Evolutionary conservation across 345 rosid species (phyloP).

Genomic region (rapeseed (Brassica napus)): DNA sequence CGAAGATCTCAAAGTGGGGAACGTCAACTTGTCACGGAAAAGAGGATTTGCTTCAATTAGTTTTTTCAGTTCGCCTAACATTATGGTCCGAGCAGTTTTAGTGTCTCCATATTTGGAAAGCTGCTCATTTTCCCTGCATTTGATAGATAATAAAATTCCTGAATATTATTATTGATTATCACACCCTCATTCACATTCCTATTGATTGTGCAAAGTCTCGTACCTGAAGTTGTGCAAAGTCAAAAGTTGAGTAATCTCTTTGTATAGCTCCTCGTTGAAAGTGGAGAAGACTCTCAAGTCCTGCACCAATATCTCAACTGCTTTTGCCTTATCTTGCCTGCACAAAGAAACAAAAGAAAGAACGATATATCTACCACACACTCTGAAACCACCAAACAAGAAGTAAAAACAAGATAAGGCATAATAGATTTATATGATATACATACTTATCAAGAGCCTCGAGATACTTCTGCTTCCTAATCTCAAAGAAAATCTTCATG

Average conservation of each 20-base stretch:
- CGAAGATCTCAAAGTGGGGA: slow-evolving; percentile 68
- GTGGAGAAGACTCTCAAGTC: slow-evolving; percentile 75
- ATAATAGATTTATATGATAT: neutral
- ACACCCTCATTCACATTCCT: slow-evolving; percentile 5
- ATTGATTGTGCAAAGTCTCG: neutral
- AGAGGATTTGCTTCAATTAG: slow-evolving; percentile 80
- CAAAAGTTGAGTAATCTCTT: slow-evolving; percentile 77
- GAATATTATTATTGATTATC: slow-evolving; percentile 5
- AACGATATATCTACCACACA: slow-evolving; percentile 10
- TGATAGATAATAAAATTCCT: slow-evolving; percentile 11
- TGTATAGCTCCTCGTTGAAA: slow-evolving; percentile 71
- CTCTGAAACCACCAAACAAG: slow-evolving; percentile 6
- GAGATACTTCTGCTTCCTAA: slow-evolving; percentile 86
- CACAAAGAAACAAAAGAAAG: slow-evolving; percentile 15
- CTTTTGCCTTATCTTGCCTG: slow-evolving; percentile 78
- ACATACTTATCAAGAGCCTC: slow-evolving; percentile 78
- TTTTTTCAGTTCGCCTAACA: slow-evolving; percentile 71
- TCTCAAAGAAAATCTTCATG: slow-evolving; percentile 86
- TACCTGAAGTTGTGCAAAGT: slow-evolving; percentile 82
- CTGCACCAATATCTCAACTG: slow-evolving; percentile 79
- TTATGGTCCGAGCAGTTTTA: slow-evolving; percentile 65
- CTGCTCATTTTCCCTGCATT: slow-evolving; percentile 75
- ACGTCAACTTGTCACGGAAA: slow-evolving; percentile 70
- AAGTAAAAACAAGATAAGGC: neutral
- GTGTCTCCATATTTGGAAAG: slow-evolving; percentile 85